Percentiles rank a stretch among this genome's conserved stretches.
phyloP scores from a whole-genome alignment of 192 early-diverging fungal species.

The Coemansia sp. region DNA sequence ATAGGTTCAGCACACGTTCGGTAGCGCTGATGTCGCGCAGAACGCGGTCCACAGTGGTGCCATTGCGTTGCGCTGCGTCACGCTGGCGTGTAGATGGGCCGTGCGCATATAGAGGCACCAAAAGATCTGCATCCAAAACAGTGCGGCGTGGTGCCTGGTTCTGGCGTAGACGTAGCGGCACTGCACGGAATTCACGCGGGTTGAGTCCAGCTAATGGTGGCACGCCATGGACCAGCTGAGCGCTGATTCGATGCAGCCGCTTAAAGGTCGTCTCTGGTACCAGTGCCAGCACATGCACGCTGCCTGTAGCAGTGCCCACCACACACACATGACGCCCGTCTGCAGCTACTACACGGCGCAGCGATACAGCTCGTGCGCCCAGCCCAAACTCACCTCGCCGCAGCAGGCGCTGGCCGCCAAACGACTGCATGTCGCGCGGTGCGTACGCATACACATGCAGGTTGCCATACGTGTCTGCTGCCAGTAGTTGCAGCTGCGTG shows the following conservation, averaged over 20 bases:
- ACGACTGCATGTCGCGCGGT: conserved; percentile 85
- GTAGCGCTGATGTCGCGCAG: conserved; percentile 38
- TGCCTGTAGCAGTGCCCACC: conserved; percentile 39
- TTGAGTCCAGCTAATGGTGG: conserved; percentile 88
- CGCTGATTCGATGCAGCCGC: conserved; percentile 77
- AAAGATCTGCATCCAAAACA: conserved; percentile 83
- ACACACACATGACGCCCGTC: conserved; percentile 51
- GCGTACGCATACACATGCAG: conserved; percentile 81
- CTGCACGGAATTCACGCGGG: conserved; percentile 77
- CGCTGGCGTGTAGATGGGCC: conserved; percentile 68
- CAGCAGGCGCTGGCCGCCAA: conserved; percentile 83
- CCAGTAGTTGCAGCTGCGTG: conserved; percentile 69
- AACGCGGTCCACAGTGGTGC: conserved; percentile 76
- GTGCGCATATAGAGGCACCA: conserved; percentile 66
- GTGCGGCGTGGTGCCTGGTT: conserved; percentile 70
- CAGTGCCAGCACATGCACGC: conserved; percentile 42
- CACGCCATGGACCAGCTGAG: conserved; percentile 78
- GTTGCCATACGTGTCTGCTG: conserved; percentile 70
- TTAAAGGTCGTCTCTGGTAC: conserved; percentile 92
- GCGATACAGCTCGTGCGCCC: conserved; percentile 69
- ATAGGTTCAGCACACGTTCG: conserved; percentile 13
- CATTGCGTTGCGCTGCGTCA: conserved; percentile 88
- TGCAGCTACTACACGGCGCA: conserved; percentile 58
- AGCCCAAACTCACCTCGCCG: conserved; percentile 86
- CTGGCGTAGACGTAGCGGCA: conserved; percentile 62